phyloP scores from a whole-genome alignment of 129 eudicot genomes.

The Apium graveolens region DNA sequence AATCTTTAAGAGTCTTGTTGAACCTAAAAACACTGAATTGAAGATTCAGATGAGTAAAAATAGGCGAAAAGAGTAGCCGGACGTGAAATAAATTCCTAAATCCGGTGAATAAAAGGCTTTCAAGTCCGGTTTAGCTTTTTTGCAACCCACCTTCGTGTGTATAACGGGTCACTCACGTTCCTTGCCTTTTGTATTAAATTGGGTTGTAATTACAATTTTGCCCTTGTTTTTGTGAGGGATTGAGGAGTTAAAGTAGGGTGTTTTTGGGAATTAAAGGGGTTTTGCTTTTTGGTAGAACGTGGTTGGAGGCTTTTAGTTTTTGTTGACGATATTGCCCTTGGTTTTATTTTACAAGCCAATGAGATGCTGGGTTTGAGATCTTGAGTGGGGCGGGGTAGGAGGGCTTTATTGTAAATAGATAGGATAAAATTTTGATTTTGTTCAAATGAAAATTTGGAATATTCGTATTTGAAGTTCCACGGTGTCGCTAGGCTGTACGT shows the following conservation, averaged over 20 bases:
- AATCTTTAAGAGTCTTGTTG: background rate
- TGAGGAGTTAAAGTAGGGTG: slow-evolving; percentile 23
- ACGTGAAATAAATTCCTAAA: slow-evolving; percentile 46
- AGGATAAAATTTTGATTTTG: background rate
- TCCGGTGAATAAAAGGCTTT: slow-evolving; percentile 52
- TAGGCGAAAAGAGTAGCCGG: slow-evolving; percentile 36
- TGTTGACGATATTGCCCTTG: background rate
- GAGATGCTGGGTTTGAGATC: background rate
- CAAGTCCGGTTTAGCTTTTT: slow-evolving; percentile 52
- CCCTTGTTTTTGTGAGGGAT: slow-evolving; percentile 16
- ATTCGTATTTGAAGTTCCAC: slow-evolving; percentile 14
- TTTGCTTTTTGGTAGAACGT: slow-evolving; percentile 45
- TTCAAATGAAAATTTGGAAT: background rate
- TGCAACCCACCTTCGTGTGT: slow-evolving; percentile 39
- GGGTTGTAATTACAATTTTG: slow-evolving; percentile 13
- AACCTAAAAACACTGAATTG: slow-evolving; percentile 1
- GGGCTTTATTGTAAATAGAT: background rate
- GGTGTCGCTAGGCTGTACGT: slow-evolving; percentile 17
- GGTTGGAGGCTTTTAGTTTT: slow-evolving; percentile 18
- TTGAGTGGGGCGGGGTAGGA: background rate
- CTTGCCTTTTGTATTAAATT: slow-evolving; percentile 13
- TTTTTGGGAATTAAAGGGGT: slow-evolving; percentile 18
- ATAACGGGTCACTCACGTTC: slow-evolving; percentile 56
- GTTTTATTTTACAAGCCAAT: background rate
- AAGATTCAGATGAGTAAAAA: background rate